These are phyloP conservation scores for Fusarium austroafricanum DNA, from an alignment of 2,329 filamentous ascomycete species.

Conservation along the genomic window DNA sequence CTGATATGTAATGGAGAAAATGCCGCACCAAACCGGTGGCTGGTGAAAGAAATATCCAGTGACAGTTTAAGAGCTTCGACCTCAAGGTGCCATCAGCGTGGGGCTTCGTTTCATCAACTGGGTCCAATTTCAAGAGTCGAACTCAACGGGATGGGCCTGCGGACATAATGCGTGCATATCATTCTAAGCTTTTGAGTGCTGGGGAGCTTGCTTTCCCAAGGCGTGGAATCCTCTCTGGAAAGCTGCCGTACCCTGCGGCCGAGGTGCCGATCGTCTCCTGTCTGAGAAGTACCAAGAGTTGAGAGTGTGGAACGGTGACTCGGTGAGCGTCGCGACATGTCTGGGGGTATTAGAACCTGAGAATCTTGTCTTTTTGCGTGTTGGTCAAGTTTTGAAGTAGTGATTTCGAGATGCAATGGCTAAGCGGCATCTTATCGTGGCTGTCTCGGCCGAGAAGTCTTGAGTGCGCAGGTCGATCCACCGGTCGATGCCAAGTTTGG, in stretches of 20 bases:
- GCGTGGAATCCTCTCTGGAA: constrained; percentile 8
- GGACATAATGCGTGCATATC: constrained; percentile 37
- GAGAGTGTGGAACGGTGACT: constrained; percentile 34
- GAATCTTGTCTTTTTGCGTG: neutral
- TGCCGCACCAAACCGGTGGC: constrained; percentile 33
- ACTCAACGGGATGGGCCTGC: constrained; percentile 19
- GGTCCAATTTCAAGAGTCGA: constrained; percentile 9
- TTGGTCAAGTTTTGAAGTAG: neutral
- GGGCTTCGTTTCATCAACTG: constrained; percentile 11
- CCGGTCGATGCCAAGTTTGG: neutral
- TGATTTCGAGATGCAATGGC: neutral
- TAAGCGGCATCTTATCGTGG: constrained; percentile 11
- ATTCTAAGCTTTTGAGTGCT: constrained; percentile 27
- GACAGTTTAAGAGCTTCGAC: neutral
- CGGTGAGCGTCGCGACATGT: constrained; percentile 21
- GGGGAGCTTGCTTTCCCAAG: constrained; percentile 16
- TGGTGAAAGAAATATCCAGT: neutral
- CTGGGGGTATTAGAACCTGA: constrained; percentile 7
- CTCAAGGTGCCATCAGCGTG: constrained; percentile 5
- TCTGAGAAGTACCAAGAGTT: constrained; percentile 30
- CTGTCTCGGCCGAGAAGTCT: constrained; percentile 15
- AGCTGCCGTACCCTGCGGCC: neutral
- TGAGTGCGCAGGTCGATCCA: neutral
- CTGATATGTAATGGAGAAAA: constrained; percentile 25
- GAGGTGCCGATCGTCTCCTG: constrained; percentile 38